phyloP scores from a whole-genome alignment of 768 basidiomycete species.

The Tulasnella sp. region DNA sequence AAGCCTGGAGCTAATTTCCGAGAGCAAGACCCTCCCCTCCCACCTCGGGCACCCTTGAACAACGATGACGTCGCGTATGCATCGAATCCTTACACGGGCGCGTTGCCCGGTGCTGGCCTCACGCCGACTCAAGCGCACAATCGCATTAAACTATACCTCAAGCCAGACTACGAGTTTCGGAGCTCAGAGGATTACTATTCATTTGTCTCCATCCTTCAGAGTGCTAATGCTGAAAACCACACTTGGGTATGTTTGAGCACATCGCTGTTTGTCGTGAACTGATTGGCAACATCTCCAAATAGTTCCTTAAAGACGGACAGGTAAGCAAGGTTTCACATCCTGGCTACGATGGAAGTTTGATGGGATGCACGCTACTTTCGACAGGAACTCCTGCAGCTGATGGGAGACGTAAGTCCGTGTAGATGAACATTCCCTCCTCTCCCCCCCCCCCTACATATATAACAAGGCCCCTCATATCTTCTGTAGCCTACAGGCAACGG shows the following conservation, averaged over 20 bases:
- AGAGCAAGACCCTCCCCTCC: neutral
- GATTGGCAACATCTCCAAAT: neutral
- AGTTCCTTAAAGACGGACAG: slow-evolving; percentile 10
- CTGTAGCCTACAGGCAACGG: neutral
- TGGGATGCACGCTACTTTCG: neutral
- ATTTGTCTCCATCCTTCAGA: slow-evolving; percentile 1
- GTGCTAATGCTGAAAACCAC: slow-evolving; percentile 15
- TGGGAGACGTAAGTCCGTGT: neutral
- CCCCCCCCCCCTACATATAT: neutral
- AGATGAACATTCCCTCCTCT: too few relatives aligned
- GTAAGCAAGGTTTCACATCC: neutral
- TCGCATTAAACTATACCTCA: neutral
- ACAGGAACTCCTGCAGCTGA: neutral
- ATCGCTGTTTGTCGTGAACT: neutral
- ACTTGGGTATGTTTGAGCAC: neutral
- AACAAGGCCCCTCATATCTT: neutral
- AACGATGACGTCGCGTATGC: neutral
- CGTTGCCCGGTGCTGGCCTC: neutral
- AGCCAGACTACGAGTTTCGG: slow-evolving; percentile 11
- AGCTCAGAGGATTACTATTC: neutral
- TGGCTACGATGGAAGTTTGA: neutral
- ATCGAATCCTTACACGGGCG: neutral
- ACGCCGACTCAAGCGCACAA: slow-evolving; percentile 23
- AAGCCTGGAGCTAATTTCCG: neutral
- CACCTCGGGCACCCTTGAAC: neutral